These are phyloP conservation scores for Coemansia sp. DNA, from an alignment of 192 early-diverging fungal genomes.

Conservation along the genomic window DNA sequence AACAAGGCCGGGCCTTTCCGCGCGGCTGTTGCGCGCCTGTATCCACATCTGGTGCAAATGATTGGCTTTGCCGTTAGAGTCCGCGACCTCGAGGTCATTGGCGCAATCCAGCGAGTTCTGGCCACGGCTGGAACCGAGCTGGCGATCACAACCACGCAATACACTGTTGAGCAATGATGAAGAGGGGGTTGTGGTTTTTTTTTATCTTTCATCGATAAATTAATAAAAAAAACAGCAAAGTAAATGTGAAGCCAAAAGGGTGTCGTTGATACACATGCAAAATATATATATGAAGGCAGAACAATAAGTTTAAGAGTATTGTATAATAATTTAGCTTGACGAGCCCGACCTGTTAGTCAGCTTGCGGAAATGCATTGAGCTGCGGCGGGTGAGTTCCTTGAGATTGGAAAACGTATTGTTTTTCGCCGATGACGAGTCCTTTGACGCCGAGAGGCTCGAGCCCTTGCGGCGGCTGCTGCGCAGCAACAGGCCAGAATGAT, in stretches of 20 bases:
- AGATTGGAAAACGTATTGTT: conserved; percentile 14
- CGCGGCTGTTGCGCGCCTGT: conserved; percentile 16
- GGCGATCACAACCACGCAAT: neutral
- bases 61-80: conserved; percentile 39
- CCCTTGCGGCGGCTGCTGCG: conserved; percentile 29
- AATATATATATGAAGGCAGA: neutral
- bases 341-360: conserved; percentile 12
- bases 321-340: conserved; percentile 3
- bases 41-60: conserved; percentile 26
- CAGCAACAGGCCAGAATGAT: neutral
- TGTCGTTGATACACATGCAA: neutral
- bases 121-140: conserved; percentile 23
- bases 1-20: conserved; percentile 12
- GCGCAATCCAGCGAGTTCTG: conserved; percentile 29
- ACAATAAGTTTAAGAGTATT: neutral
- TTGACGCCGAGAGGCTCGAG: conserved; percentile 17
- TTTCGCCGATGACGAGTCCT: neutral
- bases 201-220: too few species aligned
- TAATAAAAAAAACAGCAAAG: neutral
- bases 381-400: conserved; percentile 22
- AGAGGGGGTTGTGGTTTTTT: too few species aligned
- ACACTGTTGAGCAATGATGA: neutral
- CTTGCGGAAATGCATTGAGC: conserved; percentile 27
- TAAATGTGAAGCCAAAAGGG: too few species aligned
- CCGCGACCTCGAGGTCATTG: conserved; percentile 36